Percentiles rank a stretch among this genome's conserved stretches.
phyloP scores from a whole-genome alignment of 495 filamentous ascomycete genomes.

The Xylaria longipes region DNA sequence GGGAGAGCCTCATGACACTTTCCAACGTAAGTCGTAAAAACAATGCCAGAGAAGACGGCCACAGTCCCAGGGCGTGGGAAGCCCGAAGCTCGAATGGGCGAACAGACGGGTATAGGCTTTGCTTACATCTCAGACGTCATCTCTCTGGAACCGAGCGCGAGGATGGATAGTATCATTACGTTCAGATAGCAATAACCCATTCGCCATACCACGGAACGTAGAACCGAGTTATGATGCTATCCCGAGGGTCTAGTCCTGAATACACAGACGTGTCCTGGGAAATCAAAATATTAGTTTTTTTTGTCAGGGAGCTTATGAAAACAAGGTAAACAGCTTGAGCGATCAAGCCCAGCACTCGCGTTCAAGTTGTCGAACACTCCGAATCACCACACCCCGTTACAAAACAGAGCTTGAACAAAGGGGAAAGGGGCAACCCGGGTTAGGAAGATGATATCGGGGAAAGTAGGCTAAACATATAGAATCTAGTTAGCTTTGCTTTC shows the following conservation, averaged over 20 bases:
- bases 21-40: too few species aligned
- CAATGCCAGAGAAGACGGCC: too few species aligned
- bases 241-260: not conserved
- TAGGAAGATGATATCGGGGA: too few species aligned
- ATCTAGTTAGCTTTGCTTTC: not conserved
- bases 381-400: not conserved
- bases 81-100: not conserved
- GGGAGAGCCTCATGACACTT: too few species aligned
- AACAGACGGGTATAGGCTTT: not conserved
- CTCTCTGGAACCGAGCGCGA: too few species aligned
- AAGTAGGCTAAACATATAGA: not conserved
- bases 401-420: not conserved
- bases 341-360: not conserved
- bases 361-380: not conserved
- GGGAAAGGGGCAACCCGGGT: not conserved
- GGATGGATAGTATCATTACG: too few species aligned
- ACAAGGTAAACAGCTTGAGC: not conserved
- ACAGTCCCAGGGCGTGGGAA: too few species aligned
- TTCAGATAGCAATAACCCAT: too few species aligned
- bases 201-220: not conserved
- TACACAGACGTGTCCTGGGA: not conserved
- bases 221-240: not conserved
- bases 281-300: not conserved
- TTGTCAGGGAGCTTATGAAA: not conserved
- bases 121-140: too few species aligned